Conservation (phyloP, 495 filamentous ascomycete genomes). For the Aspergillus ellipticus region DNA sequence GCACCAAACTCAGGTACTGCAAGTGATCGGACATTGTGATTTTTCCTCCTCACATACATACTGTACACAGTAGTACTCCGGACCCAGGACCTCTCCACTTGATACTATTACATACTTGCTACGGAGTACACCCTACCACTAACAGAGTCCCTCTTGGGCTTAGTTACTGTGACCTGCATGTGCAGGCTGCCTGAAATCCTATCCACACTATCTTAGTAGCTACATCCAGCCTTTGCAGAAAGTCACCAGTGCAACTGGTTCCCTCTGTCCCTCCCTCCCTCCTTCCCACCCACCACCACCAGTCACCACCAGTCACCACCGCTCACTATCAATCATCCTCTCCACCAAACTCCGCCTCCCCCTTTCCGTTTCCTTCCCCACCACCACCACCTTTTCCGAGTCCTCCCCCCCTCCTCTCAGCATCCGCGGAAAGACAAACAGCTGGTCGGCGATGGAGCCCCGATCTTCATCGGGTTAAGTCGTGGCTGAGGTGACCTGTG, state of each 20-base stretch:
- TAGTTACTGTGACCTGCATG: too few relatives aligned
- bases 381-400: constrained; percentile 4
- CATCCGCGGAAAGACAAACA: background rate
- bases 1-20: too few relatives aligned
- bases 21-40: background rate
- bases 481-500: constrained; percentile 11
- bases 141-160: too few relatives aligned
- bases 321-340: background rate
- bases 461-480: constrained; percentile 5
- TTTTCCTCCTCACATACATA: background rate
- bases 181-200: background rate
- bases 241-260: background rate
- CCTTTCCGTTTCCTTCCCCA: constrained; percentile 4
- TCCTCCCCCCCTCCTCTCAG: constrained; percentile 9
- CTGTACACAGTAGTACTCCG: too few relatives aligned
- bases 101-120: too few relatives aligned
- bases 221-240: background rate
- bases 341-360: constrained; percentile 2
- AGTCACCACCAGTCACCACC: background rate
- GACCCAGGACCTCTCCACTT: too few relatives aligned
- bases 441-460: constrained; percentile 8
- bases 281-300: background rate
- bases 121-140: too few relatives aligned
- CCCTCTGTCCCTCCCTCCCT: background rate
- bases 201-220: background rate